These are phyloP conservation scores for Exophiala calicioides DNA, from an alignment of 2,329 filamentous ascomycete species.

Conservation along the genomic window DNA sequence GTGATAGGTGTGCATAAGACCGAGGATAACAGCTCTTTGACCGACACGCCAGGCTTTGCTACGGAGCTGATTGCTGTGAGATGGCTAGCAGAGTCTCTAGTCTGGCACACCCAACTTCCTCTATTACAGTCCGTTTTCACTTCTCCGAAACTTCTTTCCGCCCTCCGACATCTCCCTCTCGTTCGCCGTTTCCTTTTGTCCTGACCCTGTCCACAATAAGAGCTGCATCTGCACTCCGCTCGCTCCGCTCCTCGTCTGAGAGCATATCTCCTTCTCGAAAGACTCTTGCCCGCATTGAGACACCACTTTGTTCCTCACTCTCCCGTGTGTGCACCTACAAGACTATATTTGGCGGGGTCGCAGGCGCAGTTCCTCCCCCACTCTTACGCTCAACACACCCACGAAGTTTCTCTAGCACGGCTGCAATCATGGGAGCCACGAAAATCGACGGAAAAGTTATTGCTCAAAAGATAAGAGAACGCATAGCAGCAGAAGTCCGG, in stretches of 20 bases:
- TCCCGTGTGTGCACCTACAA: constrained; percentile 1
- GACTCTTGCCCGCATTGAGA: constrained; percentile 4
- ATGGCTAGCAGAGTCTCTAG: constrained; percentile 27
- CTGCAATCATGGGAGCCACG: constrained; percentile 73
- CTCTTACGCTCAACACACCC: constrained; percentile 28
- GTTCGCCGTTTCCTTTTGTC: constrained; percentile 2
- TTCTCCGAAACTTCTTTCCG: constrained; percentile 21
- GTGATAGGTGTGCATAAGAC: constrained; percentile 9
- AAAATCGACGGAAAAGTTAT: constrained; percentile 97
- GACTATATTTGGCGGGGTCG: not conserved
- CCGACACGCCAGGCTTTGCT: constrained; percentile 9
- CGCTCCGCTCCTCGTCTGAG: constrained; percentile 5
- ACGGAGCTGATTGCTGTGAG: constrained; percentile 11
- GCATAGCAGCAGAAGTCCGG: constrained; percentile 75
- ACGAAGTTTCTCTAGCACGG: constrained; percentile 53
- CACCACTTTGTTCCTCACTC: not conserved
- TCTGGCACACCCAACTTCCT: constrained; percentile 10
- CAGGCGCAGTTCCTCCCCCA: constrained; percentile 18
- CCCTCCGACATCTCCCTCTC: constrained; percentile 19
- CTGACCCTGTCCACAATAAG: constrained; percentile 8
- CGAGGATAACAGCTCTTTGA: constrained; percentile 8
- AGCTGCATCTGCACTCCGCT: constrained; percentile 11
- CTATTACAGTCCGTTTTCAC: constrained; percentile 12
- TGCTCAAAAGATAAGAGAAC: constrained; percentile 85
- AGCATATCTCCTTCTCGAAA: not conserved